Evolutionary conservation across 2,329 filamentous ascomycete species (phyloP).

Genomic region (Ceratocystis colombiana): DNA sequence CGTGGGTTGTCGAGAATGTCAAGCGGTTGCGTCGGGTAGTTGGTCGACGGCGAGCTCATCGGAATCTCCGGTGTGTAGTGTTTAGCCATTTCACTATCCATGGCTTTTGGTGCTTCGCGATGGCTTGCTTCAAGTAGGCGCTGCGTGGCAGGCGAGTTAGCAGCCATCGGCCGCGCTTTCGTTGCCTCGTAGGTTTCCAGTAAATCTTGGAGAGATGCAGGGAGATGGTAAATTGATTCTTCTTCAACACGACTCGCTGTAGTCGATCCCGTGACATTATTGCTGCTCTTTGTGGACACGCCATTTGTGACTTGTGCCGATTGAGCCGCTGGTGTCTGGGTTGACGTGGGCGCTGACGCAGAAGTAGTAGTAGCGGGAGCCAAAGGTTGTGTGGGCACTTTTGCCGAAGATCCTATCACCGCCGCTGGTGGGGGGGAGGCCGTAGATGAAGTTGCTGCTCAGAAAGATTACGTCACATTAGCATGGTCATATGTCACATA

Average conservation of each 20-base stretch:
- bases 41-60: constrained; percentile 61
- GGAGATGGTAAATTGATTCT: constrained; percentile 87
- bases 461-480: neutral
- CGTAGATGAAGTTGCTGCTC: constrained; percentile 48
- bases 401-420: neutral
- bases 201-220: constrained; percentile 76
- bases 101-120: constrained; percentile 58
- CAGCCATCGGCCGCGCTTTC: constrained; percentile 55
- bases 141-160: constrained; percentile 56
- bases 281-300: constrained; percentile 43
- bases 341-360: neutral
- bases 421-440: constrained; percentile 8
- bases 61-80: constrained; percentile 76
- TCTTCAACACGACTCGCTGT: constrained; percentile 38
- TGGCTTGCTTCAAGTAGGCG: constrained; percentile 69
- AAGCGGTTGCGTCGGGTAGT: constrained; percentile 89
- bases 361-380: neutral
- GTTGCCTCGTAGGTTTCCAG: constrained; percentile 83
- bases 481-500: neutral
- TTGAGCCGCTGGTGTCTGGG: neutral
- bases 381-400: neutral
- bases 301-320: constrained; percentile 28
- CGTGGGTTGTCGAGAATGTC: constrained; percentile 83
- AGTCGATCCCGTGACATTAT: constrained; percentile 29
- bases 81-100: constrained; percentile 71